A percentile compares a stretch with the other conserved stretches of the same genome.
These are phyloP conservation scores for Tuber calosporum DNA, from an alignment of 495 filamentous ascomycete genomes.

Conservation along the genomic window DNA sequence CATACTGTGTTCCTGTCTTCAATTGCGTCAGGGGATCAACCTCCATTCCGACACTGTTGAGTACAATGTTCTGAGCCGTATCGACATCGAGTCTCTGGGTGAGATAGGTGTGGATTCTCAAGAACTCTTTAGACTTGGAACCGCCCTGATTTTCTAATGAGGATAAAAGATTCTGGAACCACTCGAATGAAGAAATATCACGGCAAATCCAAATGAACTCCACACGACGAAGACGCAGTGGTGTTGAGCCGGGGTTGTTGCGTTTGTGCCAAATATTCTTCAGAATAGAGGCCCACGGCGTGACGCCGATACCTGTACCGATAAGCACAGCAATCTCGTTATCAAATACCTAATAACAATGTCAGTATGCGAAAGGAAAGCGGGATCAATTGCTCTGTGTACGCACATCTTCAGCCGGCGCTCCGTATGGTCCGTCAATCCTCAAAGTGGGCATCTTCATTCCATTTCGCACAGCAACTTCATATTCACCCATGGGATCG, in stretches of 20 bases:
- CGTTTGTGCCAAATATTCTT: conserved; percentile 99
- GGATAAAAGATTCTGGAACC: conserved; percentile 91
- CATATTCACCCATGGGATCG: conserved; percentile 95
- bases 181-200: conserved; percentile 93
- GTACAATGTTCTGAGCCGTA: conserved; percentile 88
- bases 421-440: conserved; percentile 93
- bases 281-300: conserved; percentile 92
- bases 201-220: conserved; percentile 99
- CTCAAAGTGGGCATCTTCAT: conserved; percentile 80
- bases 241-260: conserved; percentile 60
- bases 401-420: conserved; percentile 91
- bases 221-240: conserved; percentile 78
- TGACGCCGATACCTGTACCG: conserved; percentile 95
- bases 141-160: conserved; percentile 83
- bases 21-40: conserved; percentile 90
- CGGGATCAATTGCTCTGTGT: conserved; percentile 54
- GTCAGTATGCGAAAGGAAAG: conserved; percentile 89
- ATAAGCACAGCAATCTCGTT: conserved; percentile 97
- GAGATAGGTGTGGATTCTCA: conserved; percentile 96
- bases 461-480: conserved; percentile 89
- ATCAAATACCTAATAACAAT: conserved; percentile 80
- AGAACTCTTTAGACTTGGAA: conserved; percentile 67
- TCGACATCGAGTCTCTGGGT: conserved; percentile 88
- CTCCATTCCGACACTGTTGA: conserved; percentile 82
- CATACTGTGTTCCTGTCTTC: conserved; percentile 84